These are phyloP conservation scores for Stemphylium lycopersici DNA, from an alignment of 2,329 filamentous ascomycete genomes.

Conservation along the genomic window DNA sequence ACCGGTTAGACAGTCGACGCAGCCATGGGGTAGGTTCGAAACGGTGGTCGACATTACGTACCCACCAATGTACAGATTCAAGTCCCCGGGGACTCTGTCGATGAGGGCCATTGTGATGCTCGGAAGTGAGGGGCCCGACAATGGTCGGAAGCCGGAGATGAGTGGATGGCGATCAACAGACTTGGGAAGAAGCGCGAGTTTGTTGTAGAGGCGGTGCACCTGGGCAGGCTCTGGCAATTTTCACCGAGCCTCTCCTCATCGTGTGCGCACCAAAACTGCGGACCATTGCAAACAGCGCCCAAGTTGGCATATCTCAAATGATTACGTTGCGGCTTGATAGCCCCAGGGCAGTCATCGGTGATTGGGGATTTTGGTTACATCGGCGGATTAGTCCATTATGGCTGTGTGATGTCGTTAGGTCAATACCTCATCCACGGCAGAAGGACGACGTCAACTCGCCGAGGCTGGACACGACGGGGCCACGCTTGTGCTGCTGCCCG, in stretches of 20 bases:
- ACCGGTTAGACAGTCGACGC: slow-evolving; percentile 30
- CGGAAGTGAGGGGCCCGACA: slow-evolving; percentile 15
- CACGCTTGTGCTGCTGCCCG: not conserved
- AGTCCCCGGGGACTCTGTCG: slow-evolving; percentile 70
- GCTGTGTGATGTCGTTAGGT: not conserved
- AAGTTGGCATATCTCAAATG: not conserved
- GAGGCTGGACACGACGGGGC: too few relatives aligned
- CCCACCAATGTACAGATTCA: slow-evolving; percentile 81
- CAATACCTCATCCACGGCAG: too few relatives aligned
- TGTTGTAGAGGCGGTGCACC: slow-evolving; percentile 2
- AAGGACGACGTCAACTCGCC: too few relatives aligned
- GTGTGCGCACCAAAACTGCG: slow-evolving; percentile 12
- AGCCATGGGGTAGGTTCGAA: slow-evolving; percentile 24
- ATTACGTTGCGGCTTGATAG: not conserved
- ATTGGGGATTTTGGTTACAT: not conserved
- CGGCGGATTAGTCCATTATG: not conserved
- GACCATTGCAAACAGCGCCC: slow-evolving; percentile 1
- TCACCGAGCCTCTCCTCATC: slow-evolving; percentile 28
- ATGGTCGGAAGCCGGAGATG: slow-evolving; percentile 29
- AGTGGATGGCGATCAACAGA: slow-evolving; percentile 12
- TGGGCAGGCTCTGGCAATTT: slow-evolving; percentile 25
- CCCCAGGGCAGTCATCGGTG: not conserved
- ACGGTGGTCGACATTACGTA: slow-evolving; percentile 53
- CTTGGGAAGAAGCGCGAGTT: slow-evolving; percentile 13
- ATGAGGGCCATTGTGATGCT: slow-evolving; percentile 61